Percentiles rank a stretch among this genome's conserved stretches.
These are phyloP conservation scores for Vitrella brassicaformis DNA, from an alignment of 73 alveolate species.

Conservation along the genomic window DNA sequence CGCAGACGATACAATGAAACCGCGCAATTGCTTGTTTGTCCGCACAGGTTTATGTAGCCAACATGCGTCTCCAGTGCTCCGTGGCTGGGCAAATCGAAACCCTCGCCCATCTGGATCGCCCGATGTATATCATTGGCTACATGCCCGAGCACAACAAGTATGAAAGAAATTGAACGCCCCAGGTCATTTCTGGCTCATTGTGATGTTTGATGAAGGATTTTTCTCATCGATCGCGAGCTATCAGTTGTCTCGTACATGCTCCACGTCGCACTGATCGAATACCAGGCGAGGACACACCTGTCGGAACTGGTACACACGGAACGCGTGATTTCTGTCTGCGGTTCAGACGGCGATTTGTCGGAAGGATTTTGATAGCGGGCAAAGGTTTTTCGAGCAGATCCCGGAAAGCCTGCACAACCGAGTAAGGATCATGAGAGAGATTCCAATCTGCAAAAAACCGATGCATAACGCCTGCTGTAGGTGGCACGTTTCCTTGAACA, in stretches of 20 bases:
- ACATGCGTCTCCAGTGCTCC: no score
- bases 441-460: not conserved
- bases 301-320: not conserved
- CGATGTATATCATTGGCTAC: slow-evolving; percentile 25
- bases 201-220: no score
- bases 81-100: slow-evolving; percentile 6
- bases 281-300: slow-evolving; percentile 12
- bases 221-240: slow-evolving; percentile 36
- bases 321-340: not conserved
- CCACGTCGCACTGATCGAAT: slow-evolving; percentile 27
- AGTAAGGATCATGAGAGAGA: no score
- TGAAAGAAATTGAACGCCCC: no score
- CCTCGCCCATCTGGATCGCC: slow-evolving; percentile 22
- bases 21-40: no score
- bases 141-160: slow-evolving; percentile 32
- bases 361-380: slow-evolving; percentile 10
- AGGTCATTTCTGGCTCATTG: no score
- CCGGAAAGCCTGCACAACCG: not conserved
- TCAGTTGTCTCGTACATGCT: slow-evolving; percentile 14
- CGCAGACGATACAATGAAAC: no score
- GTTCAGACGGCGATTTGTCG: not conserved
- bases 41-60: no score
- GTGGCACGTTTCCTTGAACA: not conserved
- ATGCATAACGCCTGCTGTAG: not conserved
- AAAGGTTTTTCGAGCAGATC: slow-evolving; percentile 12